These are phyloP conservation scores for Boletus rubroflammeus DNA, from an alignment of 768 basidiomycete species.

Conservation along the genomic window DNA sequence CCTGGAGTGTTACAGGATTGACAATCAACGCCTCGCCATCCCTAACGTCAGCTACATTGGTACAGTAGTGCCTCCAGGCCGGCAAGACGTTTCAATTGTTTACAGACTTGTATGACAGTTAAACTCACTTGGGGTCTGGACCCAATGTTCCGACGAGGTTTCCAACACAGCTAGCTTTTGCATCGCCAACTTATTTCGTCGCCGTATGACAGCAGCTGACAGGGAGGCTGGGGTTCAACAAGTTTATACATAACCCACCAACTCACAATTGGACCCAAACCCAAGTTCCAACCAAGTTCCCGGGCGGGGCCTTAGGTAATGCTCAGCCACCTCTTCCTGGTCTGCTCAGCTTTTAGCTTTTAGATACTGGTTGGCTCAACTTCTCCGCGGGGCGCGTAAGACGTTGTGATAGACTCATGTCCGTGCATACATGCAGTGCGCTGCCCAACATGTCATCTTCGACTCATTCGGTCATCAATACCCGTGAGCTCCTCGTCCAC, in stretches of 20 bases:
- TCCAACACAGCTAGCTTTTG: no score
- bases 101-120: background rate
- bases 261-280: no score
- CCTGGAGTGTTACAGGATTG: background rate
- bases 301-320: no score
- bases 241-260: background rate
- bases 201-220: background rate
- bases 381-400: background rate
- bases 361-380: background rate
- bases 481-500: background rate
- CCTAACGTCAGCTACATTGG: background rate
- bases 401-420: background rate
- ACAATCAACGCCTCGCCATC: background rate
- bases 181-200: background rate
- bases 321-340: no score
- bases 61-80: background rate
- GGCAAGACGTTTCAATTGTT: background rate
- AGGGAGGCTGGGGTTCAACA: background rate
- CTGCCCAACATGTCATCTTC: no score
- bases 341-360: no score
- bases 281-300: no score
- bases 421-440: background rate
- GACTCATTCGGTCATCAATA: no score
- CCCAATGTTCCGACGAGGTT: background rate
- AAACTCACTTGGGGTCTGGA: background rate